Evolutionary conservation across 164 flowering plant species (phyloP).

Genomic region (Vitis vinifera): DNA sequence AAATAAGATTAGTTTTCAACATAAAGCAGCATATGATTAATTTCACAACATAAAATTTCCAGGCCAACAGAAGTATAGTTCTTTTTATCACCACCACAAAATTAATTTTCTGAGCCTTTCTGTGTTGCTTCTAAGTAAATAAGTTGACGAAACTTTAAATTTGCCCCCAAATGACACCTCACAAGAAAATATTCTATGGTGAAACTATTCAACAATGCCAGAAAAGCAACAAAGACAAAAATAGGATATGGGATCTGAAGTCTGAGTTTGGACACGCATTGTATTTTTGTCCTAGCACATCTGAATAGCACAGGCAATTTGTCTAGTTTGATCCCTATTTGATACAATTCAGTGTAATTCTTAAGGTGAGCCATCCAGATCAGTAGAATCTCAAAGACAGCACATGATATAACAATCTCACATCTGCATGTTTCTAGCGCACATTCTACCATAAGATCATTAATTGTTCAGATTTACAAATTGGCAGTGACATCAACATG

Average conservation of each 20-base stretch:
- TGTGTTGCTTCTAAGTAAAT: not conserved
- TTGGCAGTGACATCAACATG: too few relatives aligned
- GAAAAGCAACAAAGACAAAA: not conserved
- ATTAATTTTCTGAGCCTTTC: not conserved
- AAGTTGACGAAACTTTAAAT: not conserved
- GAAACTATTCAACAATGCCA: not conserved
- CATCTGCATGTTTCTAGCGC: too few relatives aligned
- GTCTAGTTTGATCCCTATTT: too few relatives aligned
- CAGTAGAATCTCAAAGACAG: too few relatives aligned
- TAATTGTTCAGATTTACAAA: too few relatives aligned
- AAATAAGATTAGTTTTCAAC: not conserved
- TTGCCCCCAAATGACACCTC: not conserved
- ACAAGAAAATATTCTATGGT: not conserved
- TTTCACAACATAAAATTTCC: not conserved
- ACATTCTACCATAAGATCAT: too few relatives aligned
- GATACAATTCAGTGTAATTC: too few relatives aligned
- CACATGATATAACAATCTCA: too few relatives aligned
- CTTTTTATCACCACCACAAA: not conserved
- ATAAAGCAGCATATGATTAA: not conserved
- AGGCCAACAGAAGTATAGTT: not conserved
- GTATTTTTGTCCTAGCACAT: too few relatives aligned
- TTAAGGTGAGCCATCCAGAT: too few relatives aligned
- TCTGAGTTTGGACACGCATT: not conserved
- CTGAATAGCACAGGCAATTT: too few relatives aligned
- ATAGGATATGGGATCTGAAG: not conserved